Percentiles rank a stretch among this genome's conserved stretches.
Conservation (phyloP, 148 eudicot species). For the Silene uniflora region DNA sequence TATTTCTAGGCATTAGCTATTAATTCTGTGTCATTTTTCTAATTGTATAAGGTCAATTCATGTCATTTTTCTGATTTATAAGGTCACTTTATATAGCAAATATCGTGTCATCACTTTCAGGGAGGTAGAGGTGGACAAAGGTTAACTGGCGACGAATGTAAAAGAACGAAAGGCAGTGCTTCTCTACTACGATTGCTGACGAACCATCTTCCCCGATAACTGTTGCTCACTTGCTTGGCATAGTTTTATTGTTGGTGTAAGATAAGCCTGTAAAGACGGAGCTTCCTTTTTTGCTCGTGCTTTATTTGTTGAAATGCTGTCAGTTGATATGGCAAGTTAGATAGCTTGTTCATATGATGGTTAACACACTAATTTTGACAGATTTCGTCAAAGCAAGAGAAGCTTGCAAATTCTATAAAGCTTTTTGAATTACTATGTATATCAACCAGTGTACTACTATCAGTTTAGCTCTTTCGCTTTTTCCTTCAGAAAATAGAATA, state of each 20-base stretch:
- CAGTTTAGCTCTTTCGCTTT: too few relatives aligned
- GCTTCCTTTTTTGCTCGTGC: background rate
- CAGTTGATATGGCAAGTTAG: background rate
- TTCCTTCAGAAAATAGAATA: too few relatives aligned
- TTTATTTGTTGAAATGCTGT: slow-evolving; percentile 1
- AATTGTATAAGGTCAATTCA: too few relatives aligned
- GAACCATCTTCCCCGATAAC: slow-evolving; percentile 33
- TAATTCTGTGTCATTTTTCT: background rate
- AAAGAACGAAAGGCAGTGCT: slow-evolving; percentile 45
- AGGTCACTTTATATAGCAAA: background rate
- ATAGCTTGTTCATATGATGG: slow-evolving; percentile 1
- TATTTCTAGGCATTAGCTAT: background rate
- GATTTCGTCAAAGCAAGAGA: too few relatives aligned
- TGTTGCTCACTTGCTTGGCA: background rate
- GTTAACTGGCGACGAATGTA: slow-evolving; percentile 30
- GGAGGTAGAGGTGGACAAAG: slow-evolving; percentile 41
- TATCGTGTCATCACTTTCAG: slow-evolving; percentile 29
- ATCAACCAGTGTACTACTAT: too few relatives aligned
- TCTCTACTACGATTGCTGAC: slow-evolving; percentile 54
- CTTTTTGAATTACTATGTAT: too few relatives aligned
- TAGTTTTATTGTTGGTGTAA: slow-evolving; percentile 4
- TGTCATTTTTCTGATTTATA: background rate
- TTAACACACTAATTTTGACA: background rate
- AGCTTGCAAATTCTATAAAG: too few relatives aligned
- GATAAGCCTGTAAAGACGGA: slow-evolving; percentile 4